Base-by-base conservation (phyloP, 768 basidiomycete species). In the Boletus subparvulus region DNA sequence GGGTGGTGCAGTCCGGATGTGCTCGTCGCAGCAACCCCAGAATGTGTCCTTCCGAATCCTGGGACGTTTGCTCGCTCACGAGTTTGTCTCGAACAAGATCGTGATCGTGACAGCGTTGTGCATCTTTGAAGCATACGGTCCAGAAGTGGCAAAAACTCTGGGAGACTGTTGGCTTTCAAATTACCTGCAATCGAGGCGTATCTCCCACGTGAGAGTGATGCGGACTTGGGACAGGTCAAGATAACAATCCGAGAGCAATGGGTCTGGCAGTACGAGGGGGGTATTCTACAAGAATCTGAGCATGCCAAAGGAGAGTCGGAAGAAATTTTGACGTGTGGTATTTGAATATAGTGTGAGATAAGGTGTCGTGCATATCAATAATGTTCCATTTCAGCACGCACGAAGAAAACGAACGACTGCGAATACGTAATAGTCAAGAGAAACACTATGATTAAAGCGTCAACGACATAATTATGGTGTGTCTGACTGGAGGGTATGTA, bases 401-500 rank as follows among this genome's bases (percentile, higher is more conserved):
- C n/a, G 30, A 48, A 35, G 36, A 26, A 37, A 49, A 37, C 17
- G 36, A 49, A 37, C 26, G 36, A 39, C 36, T 13, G 11, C 12
- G 17, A 26, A 9, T 26, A 9, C 4, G 37, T 17, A 37, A 16
- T 24, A 42, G 24, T 35, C 16, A 33, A 44, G 30, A 14, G 35
- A 19, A 30, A 56, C 13, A 33, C 50, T 56, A 45, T 16, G 10
- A 39, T 45, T n/a, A 30, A 41, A 45, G 65, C 42, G 62, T 65
- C 43, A 66, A 67, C 46, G 17, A 37, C 14, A 17, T 17, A 10
- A 47, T 9, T 16, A 5, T 47, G 13, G 63, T 69, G 26, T 68
- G 59, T 13, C 21, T 21, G 65, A 61, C 24, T 28, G 66, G 66
- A 47, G 64, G 64, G 13, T n/a, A 52, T 3, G 37, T 49, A 65